These are phyloP conservation scores for Aspergillus clavatus DNA, from an alignment of 2,329 filamentous ascomycete species.

Conservation along the genomic window DNA sequence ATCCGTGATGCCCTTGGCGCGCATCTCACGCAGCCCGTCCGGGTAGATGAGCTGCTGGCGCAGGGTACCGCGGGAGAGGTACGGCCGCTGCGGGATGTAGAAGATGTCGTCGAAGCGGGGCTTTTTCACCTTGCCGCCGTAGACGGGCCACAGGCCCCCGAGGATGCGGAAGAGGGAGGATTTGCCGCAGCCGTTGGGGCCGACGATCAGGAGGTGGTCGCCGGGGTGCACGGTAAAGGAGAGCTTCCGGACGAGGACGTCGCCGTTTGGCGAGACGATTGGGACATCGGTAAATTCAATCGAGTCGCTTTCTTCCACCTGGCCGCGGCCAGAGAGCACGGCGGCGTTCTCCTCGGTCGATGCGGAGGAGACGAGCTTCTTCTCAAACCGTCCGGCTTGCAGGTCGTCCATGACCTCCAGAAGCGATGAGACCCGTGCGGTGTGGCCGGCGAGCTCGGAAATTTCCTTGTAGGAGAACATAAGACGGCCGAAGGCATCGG, in stretches of 20 bases:
- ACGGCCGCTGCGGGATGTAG: constrained; percentile 95
- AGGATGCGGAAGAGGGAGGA: constrained; percentile 94
- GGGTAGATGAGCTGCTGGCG: constrained; percentile 97
- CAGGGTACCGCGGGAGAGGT: constrained; percentile 85
- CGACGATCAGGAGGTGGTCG: constrained; percentile 89
- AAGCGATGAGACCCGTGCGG: constrained; percentile 81
- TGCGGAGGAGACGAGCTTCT: constrained; percentile 89
- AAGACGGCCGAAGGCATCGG: constrained; percentile 88
- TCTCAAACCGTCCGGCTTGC: constrained; percentile 83
- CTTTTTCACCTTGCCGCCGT: constrained; percentile 88
- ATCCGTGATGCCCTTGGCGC: constrained; percentile 76
- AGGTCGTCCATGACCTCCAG: constrained; percentile 95
- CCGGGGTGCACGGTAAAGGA: constrained; percentile 82
- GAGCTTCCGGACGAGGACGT: constrained; percentile 78
- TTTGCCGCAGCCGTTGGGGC: constrained; percentile 96
- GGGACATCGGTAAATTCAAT: constrained; percentile 87
- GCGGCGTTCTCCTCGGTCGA: constrained; percentile 75
- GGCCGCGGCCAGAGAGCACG: constrained; percentile 75
- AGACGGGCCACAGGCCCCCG: constrained; percentile 94
- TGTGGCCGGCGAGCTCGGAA: constrained; percentile 92
- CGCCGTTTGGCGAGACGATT: constrained; percentile 94
- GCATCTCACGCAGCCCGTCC: constrained; percentile 82
- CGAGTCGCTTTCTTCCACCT: constrained; percentile 72
- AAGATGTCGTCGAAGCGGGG: constrained; percentile 91
- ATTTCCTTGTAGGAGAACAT: constrained; percentile 99